These are phyloP conservation scores for Talaromyces trachyspermus DNA, from an alignment of 495 filamentous ascomycete species.

Conservation along the genomic window DNA sequence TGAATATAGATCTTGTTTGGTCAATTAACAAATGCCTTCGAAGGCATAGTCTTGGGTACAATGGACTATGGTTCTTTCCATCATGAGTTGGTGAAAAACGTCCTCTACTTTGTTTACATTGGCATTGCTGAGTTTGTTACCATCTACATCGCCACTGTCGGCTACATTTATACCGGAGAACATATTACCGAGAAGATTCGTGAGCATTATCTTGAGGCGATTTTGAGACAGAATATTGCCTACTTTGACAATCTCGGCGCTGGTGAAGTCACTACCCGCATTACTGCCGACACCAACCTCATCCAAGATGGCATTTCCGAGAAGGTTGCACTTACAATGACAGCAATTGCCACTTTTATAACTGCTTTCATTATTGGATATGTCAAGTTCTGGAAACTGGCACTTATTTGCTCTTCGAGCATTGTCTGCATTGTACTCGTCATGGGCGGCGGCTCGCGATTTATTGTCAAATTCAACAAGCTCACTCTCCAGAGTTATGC, in stretches of 20 bases:
- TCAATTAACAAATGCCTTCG: conserved; percentile 64
- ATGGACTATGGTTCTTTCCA: conserved; percentile 50
- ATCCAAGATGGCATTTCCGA: conserved; percentile 86
- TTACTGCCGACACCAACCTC: conserved; percentile 83
- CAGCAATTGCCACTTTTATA: conserved; percentile 68
- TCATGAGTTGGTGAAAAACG: conserved; percentile 51
- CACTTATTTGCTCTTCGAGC: conserved; percentile 72
- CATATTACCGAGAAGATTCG: conserved; percentile 80
- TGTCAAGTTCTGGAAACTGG: conserved; percentile 76
- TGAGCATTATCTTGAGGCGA: conserved; percentile 73
- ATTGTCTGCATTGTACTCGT: conserved; percentile 64
- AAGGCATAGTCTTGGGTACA: conserved; percentile 46
- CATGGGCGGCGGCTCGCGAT: conserved; percentile 64
- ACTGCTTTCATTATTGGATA: conserved; percentile 87
- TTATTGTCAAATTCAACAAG: conserved; percentile 75
- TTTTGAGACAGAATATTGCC: conserved; percentile 83
- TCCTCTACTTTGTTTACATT: conserved; percentile 86
- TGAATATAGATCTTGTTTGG: conserved; percentile 60
- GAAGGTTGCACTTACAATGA: conserved; percentile 71
- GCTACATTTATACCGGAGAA: conserved; percentile 92
- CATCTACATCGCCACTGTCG: conserved; percentile 74
- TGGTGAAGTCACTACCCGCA: conserved; percentile 87
- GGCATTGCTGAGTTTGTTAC: conserved; percentile 78
- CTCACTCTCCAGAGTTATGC: conserved; percentile 70
- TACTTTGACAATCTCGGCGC: conserved; percentile 90